Evolutionary conservation across 306 rosid species (phyloP).

Genomic region (Trifolium pratense): DNA sequence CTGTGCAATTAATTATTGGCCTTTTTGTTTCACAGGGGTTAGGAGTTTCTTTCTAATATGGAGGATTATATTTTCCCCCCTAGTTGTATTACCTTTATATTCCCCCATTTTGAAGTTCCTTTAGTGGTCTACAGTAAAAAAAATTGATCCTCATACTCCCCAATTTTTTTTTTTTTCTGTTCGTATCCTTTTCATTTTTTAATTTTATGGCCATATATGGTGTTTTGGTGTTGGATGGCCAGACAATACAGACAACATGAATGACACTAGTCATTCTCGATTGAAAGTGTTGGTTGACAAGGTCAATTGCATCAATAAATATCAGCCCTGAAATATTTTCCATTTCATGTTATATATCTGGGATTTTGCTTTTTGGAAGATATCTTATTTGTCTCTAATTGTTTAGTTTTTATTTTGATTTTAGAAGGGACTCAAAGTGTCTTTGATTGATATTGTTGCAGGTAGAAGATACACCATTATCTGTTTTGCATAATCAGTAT

Average conservation of each 20-base stretch:
- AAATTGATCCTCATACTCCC: not conserved
- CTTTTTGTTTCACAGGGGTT: not conserved
- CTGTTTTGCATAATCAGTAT: slow-evolving; percentile 88
- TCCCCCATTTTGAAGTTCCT: not conserved
- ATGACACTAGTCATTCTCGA: slow-evolving; percentile 1
- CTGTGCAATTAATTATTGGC: slow-evolving; percentile 1
- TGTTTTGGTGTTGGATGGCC: no score
- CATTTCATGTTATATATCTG: not conserved
- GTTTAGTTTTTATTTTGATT: slow-evolving; percentile 22
- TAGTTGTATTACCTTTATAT: not conserved
- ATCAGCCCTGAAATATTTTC: slow-evolving; percentile 5
- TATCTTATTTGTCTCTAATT: not conserved
- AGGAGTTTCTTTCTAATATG: no score
- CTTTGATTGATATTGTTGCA: slow-evolving; percentile 47
- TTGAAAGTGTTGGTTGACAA: not conserved
- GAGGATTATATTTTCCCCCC: not conserved
- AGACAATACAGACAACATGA: slow-evolving; percentile 2
- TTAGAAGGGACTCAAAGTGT: slow-evolving; percentile 30
- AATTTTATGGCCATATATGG: no score
- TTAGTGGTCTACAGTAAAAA: not conserved
- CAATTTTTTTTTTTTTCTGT: not conserved
- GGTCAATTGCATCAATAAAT: slow-evolving; percentile 12
- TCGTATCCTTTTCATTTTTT: no score
- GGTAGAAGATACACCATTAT: slow-evolving; percentile 64
- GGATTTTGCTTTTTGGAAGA: not conserved